A percentile compares a stretch with the other conserved stretches of the same genome.
Conservation (phyloP, 768 basidiomycete genomes). For the Coprinopsis sp. region DNA sequence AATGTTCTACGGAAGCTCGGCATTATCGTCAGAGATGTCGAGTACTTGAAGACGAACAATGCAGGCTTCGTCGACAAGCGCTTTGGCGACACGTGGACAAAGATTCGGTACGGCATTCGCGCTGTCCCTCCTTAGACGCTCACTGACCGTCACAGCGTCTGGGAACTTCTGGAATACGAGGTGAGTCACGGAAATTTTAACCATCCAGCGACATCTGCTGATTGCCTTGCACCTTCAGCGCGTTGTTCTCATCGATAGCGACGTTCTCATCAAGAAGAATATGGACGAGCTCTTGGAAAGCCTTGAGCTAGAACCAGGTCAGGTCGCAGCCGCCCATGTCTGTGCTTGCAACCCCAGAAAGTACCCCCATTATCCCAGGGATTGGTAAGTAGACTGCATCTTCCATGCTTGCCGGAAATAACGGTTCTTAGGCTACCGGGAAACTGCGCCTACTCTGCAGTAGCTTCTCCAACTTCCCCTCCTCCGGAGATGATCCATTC, state of each 20-base stretch:
- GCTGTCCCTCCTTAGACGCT: neutral
- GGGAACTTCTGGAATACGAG: constrained; percentile 65
- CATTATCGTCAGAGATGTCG: constrained; percentile 56
- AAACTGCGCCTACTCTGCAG: constrained; percentile 80
- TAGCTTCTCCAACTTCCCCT: constrained; percentile 39
- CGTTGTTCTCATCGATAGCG: constrained; percentile 78
- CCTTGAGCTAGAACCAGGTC: constrained; percentile 53
- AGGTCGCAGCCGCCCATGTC: constrained; percentile 85
- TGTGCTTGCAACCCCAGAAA: constrained; percentile 94
- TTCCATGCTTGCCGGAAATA: constrained; percentile 1
- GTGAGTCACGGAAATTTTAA: constrained; percentile 36
- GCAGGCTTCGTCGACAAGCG: constrained; percentile 42
- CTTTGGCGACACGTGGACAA: constrained; percentile 72
- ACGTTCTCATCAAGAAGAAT: constrained; percentile 80
- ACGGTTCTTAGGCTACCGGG: constrained; percentile 67
- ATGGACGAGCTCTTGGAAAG: constrained; percentile 71
- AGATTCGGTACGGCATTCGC: constrained; percentile 39
- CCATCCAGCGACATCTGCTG: neutral
- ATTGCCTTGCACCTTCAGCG: constrained; percentile 39
- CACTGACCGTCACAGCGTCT: constrained; percentile 35
- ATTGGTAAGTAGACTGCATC: constrained; percentile 58
- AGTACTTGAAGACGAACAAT: constrained; percentile 40
- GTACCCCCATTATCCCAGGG: constrained; percentile 78
- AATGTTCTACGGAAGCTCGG: constrained; percentile 47
- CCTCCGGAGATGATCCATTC: constrained; percentile 29